These are phyloP conservation scores for Suhomyces chickasaworum DNA, from an alignment of 1,139 yeast species.

Conservation along the genomic window DNA sequence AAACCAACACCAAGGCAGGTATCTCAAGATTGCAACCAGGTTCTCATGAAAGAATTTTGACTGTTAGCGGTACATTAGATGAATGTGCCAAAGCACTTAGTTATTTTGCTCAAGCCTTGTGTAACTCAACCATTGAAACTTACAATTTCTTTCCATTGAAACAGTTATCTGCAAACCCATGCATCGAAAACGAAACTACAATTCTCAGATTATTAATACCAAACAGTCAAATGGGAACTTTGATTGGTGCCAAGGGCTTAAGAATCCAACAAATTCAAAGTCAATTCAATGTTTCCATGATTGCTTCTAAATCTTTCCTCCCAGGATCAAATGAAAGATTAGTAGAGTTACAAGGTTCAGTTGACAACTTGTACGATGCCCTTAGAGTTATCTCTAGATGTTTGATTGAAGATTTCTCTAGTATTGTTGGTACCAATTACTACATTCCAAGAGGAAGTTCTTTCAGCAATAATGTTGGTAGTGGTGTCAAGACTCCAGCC, in stretches of 20 bases:
- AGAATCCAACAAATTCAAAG: slow-evolving; percentile 83
- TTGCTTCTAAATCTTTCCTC: slow-evolving; percentile 82
- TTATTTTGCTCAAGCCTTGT: slow-evolving; percentile 68
- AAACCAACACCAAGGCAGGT: slow-evolving; percentile 84
- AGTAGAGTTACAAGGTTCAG: slow-evolving; percentile 85
- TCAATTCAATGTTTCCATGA: slow-evolving; percentile 71
- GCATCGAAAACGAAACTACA: slow-evolving; percentile 54
- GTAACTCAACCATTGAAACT: slow-evolving; percentile 36
- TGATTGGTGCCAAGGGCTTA: slow-evolving; percentile 83
- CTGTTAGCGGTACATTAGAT: slow-evolving; percentile 78
- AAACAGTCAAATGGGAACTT: slow-evolving; percentile 86
- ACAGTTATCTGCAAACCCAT: slow-evolving; percentile 54
- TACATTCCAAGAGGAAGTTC: slow-evolving; percentile 58
- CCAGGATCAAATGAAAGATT: slow-evolving; percentile 86
- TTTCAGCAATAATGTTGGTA: slow-evolving; percentile 11
- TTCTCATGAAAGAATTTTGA: slow-evolving; percentile 80
- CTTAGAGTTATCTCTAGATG: slow-evolving; percentile 69
- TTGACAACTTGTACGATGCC: slow-evolving; percentile 61
- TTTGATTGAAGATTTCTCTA: slow-evolving; percentile 70
- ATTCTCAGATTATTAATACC: slow-evolving; percentile 75
- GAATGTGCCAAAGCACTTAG: slow-evolving; percentile 74
- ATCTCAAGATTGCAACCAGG: slow-evolving; percentile 82
- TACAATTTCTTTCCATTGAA: slow-evolving; percentile 65
- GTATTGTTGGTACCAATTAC: slow-evolving; percentile 64
- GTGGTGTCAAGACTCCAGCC: slow-evolving; percentile 19